These are phyloP conservation scores for Metschnikowia amazonensis DNA, from an alignment of 805 yeast genomes.

Conservation along the genomic window DNA sequence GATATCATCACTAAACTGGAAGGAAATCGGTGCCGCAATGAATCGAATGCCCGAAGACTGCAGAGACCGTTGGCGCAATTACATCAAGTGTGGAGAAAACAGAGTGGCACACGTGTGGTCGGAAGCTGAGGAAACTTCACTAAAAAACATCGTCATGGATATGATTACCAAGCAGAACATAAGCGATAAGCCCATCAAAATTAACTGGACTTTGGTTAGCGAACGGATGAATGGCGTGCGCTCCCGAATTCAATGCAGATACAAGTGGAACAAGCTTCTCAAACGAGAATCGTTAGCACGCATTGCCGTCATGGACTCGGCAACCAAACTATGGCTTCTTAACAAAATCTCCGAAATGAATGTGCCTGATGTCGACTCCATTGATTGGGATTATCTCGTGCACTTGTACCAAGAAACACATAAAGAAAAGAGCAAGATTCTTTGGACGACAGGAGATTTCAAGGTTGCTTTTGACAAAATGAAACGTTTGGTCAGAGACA, in stretches of 20 bases:
- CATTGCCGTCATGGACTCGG: slow-evolving; percentile 29
- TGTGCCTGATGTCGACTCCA: slow-evolving; percentile 23
- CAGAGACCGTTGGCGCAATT: slow-evolving; percentile 94
- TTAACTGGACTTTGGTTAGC: slow-evolving; percentile 90
- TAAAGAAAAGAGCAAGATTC: slow-evolving; percentile 17
- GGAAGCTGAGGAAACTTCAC: slow-evolving; percentile 59
- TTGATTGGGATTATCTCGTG: slow-evolving; percentile 36
- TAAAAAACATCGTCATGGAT: slow-evolving; percentile 52
- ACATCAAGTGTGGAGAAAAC: slow-evolving; percentile 82
- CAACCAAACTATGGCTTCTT: slow-evolving; percentile 38
- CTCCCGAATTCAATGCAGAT: slow-evolving; percentile 90
- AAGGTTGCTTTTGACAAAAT: slow-evolving; percentile 58
- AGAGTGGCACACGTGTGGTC: slow-evolving; percentile 82
- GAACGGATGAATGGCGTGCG: slow-evolving; percentile 87
- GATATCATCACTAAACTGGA: slow-evolving; percentile 83
- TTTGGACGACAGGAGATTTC: slow-evolving; percentile 62
- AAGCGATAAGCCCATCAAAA: slow-evolving; percentile 33
- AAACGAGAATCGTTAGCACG: slow-evolving; percentile 48
- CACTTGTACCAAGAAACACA: slow-evolving; percentile 27
- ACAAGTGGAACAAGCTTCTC: slow-evolving; percentile 85
- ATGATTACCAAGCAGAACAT: slow-evolving; percentile 33
- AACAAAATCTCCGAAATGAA: slow-evolving; percentile 26
- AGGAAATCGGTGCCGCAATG: slow-evolving; percentile 69
- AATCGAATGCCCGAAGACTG: slow-evolving; percentile 98
- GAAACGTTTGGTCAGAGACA: slow-evolving; percentile 49